A percentile compares a stretch with the other conserved stretches of the same genome.
These are phyloP conservation scores for Haplographium delicatum DNA, from an alignment of 495 filamentous ascomycete species.

Conservation along the genomic window DNA sequence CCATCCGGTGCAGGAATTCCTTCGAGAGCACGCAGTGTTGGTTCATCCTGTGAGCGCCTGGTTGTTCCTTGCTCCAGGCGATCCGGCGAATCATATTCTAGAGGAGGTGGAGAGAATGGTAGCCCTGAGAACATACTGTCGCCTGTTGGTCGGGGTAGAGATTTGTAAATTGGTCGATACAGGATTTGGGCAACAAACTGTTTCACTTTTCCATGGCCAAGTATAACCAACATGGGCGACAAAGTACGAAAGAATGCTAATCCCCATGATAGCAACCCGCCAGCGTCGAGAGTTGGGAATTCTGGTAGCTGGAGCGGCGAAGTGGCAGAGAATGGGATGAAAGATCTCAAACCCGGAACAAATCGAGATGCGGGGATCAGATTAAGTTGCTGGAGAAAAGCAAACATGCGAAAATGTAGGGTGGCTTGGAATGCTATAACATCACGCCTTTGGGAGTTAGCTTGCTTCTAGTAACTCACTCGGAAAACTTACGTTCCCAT, in stretches of 20 bases:
- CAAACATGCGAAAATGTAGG: constrained; percentile 42
- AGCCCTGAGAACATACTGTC: constrained; percentile 22
- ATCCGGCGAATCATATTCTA: constrained; percentile 22
- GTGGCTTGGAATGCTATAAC: constrained; percentile 29
- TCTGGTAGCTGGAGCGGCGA: constrained; percentile 36
- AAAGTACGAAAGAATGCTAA: constrained; percentile 3
- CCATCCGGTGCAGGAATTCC: constrained; percentile 13
- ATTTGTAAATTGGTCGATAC: constrained; percentile 21
- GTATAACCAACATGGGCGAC: constrained; percentile 19
- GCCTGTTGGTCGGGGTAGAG: constrained; percentile 20
- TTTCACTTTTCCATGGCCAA: constrained; percentile 15
- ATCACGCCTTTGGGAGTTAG: constrained; percentile 11
- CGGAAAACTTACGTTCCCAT: no score
- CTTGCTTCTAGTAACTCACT: no score
- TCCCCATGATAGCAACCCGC: constrained; percentile 4
- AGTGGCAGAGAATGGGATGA: constrained; percentile 41
- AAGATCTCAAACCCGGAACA: constrained; percentile 39
- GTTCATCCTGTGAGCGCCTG: constrained; percentile 13
- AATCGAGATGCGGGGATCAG: constrained; percentile 33
- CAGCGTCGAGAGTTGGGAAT: not conserved
- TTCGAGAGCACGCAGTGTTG: constrained; percentile 24
- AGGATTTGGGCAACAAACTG: constrained; percentile 10
- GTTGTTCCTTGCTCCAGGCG: not conserved
- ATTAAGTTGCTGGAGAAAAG: constrained; percentile 43
- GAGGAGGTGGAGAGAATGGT: not conserved